Conservation (phyloP, 176 grass and related monocot species). For the Zea mays region DNA sequence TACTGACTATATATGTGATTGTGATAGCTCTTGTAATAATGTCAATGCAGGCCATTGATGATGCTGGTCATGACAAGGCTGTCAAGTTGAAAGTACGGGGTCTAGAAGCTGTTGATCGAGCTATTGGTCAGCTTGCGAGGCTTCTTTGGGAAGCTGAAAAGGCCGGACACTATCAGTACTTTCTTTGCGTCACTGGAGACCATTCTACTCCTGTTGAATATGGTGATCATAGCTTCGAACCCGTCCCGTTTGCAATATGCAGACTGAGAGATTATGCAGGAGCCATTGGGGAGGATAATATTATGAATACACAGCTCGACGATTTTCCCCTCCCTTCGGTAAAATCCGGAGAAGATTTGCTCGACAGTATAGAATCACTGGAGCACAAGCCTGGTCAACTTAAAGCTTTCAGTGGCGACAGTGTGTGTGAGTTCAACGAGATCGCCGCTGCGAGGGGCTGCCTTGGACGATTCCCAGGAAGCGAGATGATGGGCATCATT, state of each 20-base stretch:
- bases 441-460: slow-evolving; percentile 68
- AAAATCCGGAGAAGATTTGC: slow-evolving; percentile 57
- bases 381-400: neutral
- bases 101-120: slow-evolving; percentile 84
- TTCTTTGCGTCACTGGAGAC: slow-evolving; percentile 84
- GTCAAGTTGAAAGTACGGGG: slow-evolving; percentile 74
- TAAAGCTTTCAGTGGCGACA: slow-evolving; percentile 63
- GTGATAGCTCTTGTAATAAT: slow-evolving; percentile 14
- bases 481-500: slow-evolving; percentile 96
- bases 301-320: slow-evolving; percentile 53
- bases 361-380: slow-evolving; percentile 20
- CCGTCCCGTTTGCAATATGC: slow-evolving; percentile 73
- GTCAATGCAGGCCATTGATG: slow-evolving; percentile 73
- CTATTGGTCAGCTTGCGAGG: slow-evolving; percentile 73
- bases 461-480: slow-evolving; percentile 89
- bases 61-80: slow-evolving; percentile 93
- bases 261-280: slow-evolving; percentile 63
- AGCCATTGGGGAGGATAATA: slow-evolving; percentile 63
- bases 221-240: slow-evolving; percentile 90
- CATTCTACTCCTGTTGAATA: slow-evolving; percentile 96
- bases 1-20: slow-evolving; percentile 15
- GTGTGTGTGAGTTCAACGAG: slow-evolving; percentile 72
- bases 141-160: slow-evolving; percentile 85
- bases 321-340: slow-evolving; percentile 72
- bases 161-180: slow-evolving; percentile 64